A percentile compares a stretch with the other conserved stretches of the same genome.
Conservation (phyloP, 225 moss, liverwort and hornwort genomes). For the Polytrichum formosum region DNA sequence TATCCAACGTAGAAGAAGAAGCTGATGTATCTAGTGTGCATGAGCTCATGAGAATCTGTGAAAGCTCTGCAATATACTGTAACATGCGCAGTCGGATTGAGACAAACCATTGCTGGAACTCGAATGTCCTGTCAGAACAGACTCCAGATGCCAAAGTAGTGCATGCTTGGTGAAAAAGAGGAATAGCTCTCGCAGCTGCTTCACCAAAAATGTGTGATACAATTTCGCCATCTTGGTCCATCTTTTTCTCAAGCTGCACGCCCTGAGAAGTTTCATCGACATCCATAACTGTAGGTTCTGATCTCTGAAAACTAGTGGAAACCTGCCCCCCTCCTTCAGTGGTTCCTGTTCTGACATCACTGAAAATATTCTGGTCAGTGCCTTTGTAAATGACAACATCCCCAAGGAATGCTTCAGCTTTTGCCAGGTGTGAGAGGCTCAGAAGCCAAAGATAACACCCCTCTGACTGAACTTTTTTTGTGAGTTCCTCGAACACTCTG, state of each 20-base stretch:
- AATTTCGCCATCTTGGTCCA: constrained; percentile 15
- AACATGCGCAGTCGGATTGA: constrained; percentile 55
- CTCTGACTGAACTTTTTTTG: constrained; percentile 53
- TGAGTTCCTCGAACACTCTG: constrained; percentile 34
- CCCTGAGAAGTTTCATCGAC: constrained; percentile 18
- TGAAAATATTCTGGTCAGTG: constrained; percentile 5
- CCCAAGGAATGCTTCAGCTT: constrained; percentile 40
- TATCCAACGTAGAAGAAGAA: constrained; percentile 21
- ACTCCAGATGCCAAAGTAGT: constrained; percentile 57
- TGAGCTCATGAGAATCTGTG: constrained; percentile 27
- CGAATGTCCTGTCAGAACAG: constrained; percentile 59
- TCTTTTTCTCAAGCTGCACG: constrained; percentile 9
- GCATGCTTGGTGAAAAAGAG: constrained; percentile 39
- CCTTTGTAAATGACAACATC: constrained; percentile 15
- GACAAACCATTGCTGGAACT: constrained; percentile 65
- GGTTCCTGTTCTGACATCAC: constrained; percentile 9
- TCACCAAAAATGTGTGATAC: constrained; percentile 24
- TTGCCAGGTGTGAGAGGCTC: constrained; percentile 43
- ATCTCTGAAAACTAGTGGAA: neutral
- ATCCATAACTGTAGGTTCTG: constrained; percentile 21
- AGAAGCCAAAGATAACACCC: constrained; percentile 57
- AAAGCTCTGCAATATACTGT: constrained; percentile 40
- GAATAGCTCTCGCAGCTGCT: constrained; percentile 47
- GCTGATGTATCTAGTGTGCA: constrained; percentile 14
- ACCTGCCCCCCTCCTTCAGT: constrained; percentile 8